Conservation (phyloP, 768 basidiomycete genomes). For the Trametopsis cervina region DNA sequence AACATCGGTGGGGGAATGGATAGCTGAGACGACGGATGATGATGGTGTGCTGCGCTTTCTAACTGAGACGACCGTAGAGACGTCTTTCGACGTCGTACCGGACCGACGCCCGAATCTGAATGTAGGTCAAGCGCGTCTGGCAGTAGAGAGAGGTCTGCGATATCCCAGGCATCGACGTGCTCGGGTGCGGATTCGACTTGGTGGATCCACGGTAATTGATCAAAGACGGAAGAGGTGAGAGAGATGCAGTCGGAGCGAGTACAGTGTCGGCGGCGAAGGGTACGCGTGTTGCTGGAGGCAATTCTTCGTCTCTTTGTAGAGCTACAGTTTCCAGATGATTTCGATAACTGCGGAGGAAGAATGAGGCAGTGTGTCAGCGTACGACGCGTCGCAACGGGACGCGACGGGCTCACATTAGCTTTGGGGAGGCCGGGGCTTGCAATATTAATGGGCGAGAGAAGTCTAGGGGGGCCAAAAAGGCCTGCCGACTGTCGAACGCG, state of each 20-base stretch:
- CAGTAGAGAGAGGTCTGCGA: conserved; percentile 64
- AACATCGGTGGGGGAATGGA: neutral
- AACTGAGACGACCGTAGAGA: conserved; percentile 5
- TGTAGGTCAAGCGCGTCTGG: conserved; percentile 18
- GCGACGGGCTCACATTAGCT: conserved; percentile 15
- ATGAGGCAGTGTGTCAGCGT: conserved; percentile 2
- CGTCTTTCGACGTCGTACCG: conserved; percentile 50
- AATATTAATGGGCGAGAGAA: conserved; percentile 33
- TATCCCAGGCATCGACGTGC: conserved; percentile 38
- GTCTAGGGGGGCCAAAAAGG: conserved; percentile 25
- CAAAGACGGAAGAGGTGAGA: conserved; percentile 37
- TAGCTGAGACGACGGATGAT: neutral
- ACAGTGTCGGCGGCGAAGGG: conserved; percentile 35
- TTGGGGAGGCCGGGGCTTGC: conserved; percentile 20
- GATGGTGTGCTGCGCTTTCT: conserved; percentile 20
- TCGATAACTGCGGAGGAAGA: conserved; percentile 26
- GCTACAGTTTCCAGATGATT: conserved; percentile 33
- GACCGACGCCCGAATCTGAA: conserved; percentile 34
- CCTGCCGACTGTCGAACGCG: conserved; percentile 19
- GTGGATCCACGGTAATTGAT: conserved; percentile 64
- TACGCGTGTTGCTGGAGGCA: conserved; percentile 30
- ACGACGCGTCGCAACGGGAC: conserved; percentile 16
- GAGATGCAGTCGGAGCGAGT: conserved; percentile 35
- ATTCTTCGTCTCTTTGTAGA: conserved; percentile 29
- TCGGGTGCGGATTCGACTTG: conserved; percentile 44